Evolutionary conservation across 257 asterid genomes (phyloP).

Genomic region (Perilla frutescens): DNA sequence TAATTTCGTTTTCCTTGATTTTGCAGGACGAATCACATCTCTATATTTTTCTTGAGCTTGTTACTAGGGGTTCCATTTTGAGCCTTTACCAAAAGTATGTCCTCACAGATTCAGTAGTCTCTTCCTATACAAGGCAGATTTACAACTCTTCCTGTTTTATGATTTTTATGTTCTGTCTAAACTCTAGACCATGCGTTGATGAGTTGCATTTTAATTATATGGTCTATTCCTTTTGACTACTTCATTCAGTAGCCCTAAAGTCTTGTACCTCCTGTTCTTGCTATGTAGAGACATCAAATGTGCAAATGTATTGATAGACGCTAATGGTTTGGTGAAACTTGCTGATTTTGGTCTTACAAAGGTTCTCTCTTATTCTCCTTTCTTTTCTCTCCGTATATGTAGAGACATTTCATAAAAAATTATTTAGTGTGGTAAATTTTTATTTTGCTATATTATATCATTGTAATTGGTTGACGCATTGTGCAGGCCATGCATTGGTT

Average conservation of each 20-base stretch:
- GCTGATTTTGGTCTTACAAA: slow-evolving; percentile 99
- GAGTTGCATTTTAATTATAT: neutral
- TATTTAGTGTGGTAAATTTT: too few species aligned
- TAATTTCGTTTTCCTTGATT: neutral
- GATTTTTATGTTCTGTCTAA: neutral
- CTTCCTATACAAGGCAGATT: slow-evolving; percentile 86
- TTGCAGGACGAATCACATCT: slow-evolving; percentile 81
- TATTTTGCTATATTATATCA: too few species aligned
- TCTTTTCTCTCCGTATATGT: slow-evolving; percentile 30
- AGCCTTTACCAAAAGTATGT: slow-evolving; percentile 75
- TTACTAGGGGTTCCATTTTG: slow-evolving; percentile 82
- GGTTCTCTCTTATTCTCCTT: slow-evolving; percentile 46
- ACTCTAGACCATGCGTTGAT: neutral
- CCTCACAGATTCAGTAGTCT: slow-evolving; percentile 82
- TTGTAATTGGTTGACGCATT: slow-evolving; percentile 28
- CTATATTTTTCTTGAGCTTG: slow-evolving; percentile 92
- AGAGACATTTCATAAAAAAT: neutral
- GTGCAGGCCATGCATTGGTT: slow-evolving; percentile 53
- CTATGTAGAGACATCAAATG: slow-evolving; percentile 85
- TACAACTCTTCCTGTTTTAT: neutral
- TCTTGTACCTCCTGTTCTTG: slow-evolving; percentile 35
- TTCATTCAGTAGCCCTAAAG: neutral
- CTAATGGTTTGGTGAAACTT: slow-evolving; percentile 89
- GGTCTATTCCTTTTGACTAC: too few species aligned
- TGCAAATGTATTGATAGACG: slow-evolving; percentile 90